Evolutionary conservation across 768 basidiomycete species (phyloP).

Genomic region (Mycena metata): DNA sequence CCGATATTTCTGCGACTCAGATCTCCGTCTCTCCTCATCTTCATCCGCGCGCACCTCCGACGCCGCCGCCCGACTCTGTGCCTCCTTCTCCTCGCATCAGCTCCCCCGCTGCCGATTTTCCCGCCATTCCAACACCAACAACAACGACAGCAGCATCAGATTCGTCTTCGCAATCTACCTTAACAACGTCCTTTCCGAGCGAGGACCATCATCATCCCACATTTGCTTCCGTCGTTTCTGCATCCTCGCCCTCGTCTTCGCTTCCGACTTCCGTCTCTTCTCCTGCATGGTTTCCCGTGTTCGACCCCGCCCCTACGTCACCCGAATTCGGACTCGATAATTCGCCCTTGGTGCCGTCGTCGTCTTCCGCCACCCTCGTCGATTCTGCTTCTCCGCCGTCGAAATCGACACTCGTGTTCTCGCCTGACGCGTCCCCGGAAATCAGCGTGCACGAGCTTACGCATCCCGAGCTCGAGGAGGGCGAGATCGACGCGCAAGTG

Average conservation of each 20-base stretch:
- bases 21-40: slow-evolving; percentile 12
- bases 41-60: slow-evolving; percentile 35
- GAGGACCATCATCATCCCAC: slow-evolving; percentile 13
- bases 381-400: slow-evolving; percentile 22
- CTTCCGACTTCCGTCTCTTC: slow-evolving; percentile 37
- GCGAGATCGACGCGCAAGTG: slow-evolving; percentile 21
- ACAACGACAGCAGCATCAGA: slow-evolving; percentile 29
- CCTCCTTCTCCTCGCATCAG: slow-evolving; percentile 28
- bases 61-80: slow-evolving; percentile 36
- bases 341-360: slow-evolving; percentile 29
- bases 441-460: no score
- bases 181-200: slow-evolving; percentile 20
- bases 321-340: background rate
- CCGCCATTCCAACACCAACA: slow-evolving; percentile 1
- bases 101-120: slow-evolving; percentile 16
- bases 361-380: slow-evolving; percentile 33
- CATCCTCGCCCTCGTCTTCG: slow-evolving; percentile 29
- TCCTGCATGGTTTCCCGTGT: slow-evolving; percentile 37
- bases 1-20: background rate
- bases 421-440: background rate
- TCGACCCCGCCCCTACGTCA: slow-evolving; percentile 18
- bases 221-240: slow-evolving; percentile 29
- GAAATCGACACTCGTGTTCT: slow-evolving; percentile 9
- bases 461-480: slow-evolving; percentile 10
- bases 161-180: slow-evolving; percentile 30